These are phyloP conservation scores for Santalum album DNA, from an alignment of 164 flowering plant genomes.

Conservation along the genomic window DNA sequence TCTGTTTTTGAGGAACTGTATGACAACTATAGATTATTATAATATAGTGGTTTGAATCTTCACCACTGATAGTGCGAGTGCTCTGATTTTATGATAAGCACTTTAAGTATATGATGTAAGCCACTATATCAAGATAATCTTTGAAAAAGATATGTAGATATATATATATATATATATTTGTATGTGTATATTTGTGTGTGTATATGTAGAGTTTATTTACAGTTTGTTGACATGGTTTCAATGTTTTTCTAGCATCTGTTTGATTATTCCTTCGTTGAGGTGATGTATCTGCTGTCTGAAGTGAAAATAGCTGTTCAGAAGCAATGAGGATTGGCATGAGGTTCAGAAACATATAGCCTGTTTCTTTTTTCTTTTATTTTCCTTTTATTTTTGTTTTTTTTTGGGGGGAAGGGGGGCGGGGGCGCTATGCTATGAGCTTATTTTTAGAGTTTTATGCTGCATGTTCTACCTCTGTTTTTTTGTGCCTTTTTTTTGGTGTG, in stretches of 20 bases:
- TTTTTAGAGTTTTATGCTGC: no score
- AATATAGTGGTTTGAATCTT: conserved; percentile 13
- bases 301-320: no score
- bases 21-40: conserved; percentile 12
- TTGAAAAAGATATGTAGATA: conserved; percentile 23
- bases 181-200: background rate
- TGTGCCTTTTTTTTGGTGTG: background rate
- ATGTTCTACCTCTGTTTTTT: no score
- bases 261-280: no score
- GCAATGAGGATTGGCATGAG: no score
- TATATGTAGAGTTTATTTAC: background rate
- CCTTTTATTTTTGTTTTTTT: no score
- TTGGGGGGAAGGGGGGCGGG: no score
- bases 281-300: no score
- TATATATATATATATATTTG: conserved; percentile 15
- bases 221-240: background rate
- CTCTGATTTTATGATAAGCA: conserved; percentile 18
- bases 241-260: no score
- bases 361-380: no score
- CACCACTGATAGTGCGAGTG: conserved; percentile 23
- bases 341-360: no score
- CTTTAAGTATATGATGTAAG: conserved; percentile 25
- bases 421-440: no score
- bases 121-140: conserved; percentile 22
- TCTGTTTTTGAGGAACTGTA: background rate